Conservation (phyloP, 2,329 filamentous ascomycete species). For the Penicillium sp. region DNA sequence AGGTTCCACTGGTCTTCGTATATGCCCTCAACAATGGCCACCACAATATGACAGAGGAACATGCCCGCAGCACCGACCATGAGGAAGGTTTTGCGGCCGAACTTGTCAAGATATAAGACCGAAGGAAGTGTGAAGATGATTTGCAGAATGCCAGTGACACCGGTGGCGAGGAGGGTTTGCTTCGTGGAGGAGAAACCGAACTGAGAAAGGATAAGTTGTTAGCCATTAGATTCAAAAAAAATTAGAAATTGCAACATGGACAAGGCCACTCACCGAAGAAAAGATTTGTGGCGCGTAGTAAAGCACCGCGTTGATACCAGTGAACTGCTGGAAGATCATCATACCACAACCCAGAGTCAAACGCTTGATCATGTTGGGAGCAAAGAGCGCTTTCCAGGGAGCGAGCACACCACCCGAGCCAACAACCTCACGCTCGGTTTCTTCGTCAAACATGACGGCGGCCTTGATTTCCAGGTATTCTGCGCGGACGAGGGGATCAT, state of each 20-base stretch:
- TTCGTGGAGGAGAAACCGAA: constrained; percentile 29
- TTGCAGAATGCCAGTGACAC: constrained; percentile 33
- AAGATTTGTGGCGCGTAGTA: constrained; percentile 41
- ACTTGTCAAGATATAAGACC: constrained; percentile 40
- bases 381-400: constrained; percentile 32
- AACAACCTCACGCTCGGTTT: constrained; percentile 58
- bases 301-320: constrained; percentile 49
- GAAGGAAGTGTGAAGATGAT: constrained; percentile 41
- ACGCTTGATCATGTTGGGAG: constrained; percentile 31
- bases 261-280: neutral
- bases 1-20: constrained; percentile 59
- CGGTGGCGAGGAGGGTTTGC: constrained; percentile 28
- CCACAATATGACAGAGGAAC: constrained; percentile 70
- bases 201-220: neutral
- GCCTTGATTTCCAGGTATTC: constrained; percentile 85
- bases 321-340: constrained; percentile 52
- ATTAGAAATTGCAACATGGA: too few relatives aligned
- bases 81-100: constrained; percentile 41
- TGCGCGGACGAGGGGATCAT: constrained; percentile 70
- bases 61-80: constrained; percentile 64
- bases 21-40: constrained; percentile 53
- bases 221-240: neutral
- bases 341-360: constrained; percentile 28
- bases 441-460: constrained; percentile 75
- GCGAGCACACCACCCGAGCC: constrained; percentile 18